Percentiles rank a stretch among this genome's conserved stretches.
Evolutionary conservation across 75 land plant genomes (phyloP).

Genomic region (Sequoia sempervirens): DNA sequence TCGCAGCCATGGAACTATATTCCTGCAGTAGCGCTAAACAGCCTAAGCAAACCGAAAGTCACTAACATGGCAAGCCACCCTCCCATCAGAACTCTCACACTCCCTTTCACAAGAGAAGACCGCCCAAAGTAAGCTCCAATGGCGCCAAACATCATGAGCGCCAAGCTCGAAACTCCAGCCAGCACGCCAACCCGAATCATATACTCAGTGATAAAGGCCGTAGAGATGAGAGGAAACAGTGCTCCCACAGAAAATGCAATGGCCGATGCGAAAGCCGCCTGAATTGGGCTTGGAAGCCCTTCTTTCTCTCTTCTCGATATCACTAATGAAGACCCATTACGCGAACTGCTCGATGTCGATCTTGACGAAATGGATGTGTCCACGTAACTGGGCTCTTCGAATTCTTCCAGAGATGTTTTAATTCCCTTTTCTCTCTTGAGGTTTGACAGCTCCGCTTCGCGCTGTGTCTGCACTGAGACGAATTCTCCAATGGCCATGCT

Average conservation of each 20-base stretch:
- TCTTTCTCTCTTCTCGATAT: no score
- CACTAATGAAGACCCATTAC: no score
- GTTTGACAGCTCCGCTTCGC: slow-evolving; percentile 57
- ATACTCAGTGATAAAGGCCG: slow-evolving; percentile 27
- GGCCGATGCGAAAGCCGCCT: slow-evolving; percentile 54
- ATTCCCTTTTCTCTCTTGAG: slow-evolving; percentile 29
- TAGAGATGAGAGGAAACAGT: slow-evolving; percentile 40
- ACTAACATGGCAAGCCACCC: slow-evolving; percentile 82
- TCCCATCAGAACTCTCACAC: slow-evolving; percentile 45
- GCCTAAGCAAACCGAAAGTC: slow-evolving; percentile 64
- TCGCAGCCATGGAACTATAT: background rate
- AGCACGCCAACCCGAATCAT: slow-evolving; percentile 24
- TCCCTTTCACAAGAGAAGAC: slow-evolving; percentile 20
- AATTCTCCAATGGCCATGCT: slow-evolving; percentile 96
- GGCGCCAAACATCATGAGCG: slow-evolving; percentile 34
- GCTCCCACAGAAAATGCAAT: slow-evolving; percentile 46
- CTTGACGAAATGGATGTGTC: no score
- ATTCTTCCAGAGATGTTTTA: no score
- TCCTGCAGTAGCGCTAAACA: slow-evolving; percentile 17
- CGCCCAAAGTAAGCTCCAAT: slow-evolving; percentile 44
- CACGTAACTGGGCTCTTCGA: no score
- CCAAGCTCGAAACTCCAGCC: slow-evolving; percentile 19
- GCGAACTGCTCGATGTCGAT: no score
- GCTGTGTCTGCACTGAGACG: slow-evolving; percentile 81
- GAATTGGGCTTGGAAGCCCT: slow-evolving; percentile 20